These are phyloP conservation scores for Neurospora pannonica DNA, from an alignment of 495 filamentous ascomycete species.

Conservation along the genomic window DNA sequence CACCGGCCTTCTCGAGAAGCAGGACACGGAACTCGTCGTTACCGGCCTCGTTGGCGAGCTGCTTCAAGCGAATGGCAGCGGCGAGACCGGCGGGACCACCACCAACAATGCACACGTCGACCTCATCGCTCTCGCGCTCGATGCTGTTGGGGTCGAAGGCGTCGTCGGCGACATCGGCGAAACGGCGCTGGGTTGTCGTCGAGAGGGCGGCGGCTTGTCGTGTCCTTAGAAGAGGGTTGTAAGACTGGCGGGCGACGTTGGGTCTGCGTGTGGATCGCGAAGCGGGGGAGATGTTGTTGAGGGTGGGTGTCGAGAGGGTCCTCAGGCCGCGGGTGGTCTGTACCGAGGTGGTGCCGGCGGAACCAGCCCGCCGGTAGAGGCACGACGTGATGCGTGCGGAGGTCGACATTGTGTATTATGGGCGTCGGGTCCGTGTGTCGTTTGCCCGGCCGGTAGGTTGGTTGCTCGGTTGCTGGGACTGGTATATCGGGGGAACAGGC, in stretches of 20 bases:
- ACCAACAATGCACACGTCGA: constrained; percentile 95
- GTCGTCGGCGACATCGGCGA: constrained; percentile 40
- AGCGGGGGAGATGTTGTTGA: constrained; percentile 3
- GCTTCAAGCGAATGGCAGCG: constrained; percentile 90
- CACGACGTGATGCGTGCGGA: constrained; percentile 19
- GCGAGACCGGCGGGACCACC: constrained; percentile 88
- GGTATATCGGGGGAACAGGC: not conserved
- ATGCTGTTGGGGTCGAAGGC: constrained; percentile 61
- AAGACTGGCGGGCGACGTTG: not conserved
- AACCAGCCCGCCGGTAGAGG: constrained; percentile 19
- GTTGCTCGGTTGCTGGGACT: not conserved
- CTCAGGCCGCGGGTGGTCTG: constrained; percentile 9
- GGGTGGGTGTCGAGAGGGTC: constrained; percentile 9
- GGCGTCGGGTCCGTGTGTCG: not conserved
- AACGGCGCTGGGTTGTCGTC: constrained; percentile 40
- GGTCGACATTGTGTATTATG: constrained; percentile 14
- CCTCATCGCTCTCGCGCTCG: constrained; percentile 83
- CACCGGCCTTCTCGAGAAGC: constrained; percentile 89
- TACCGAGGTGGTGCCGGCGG: constrained; percentile 3
- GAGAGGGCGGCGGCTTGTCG: constrained; percentile 7
- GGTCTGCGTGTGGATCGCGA: not conserved
- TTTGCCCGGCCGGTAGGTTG: not conserved
- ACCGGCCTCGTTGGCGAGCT: constrained; percentile 89
- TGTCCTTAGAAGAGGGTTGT: not conserved
- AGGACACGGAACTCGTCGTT: constrained; percentile 94